A percentile compares a stretch with the other conserved stretches of the same genome.
phyloP scores from a whole-genome alignment of 2,329 filamentous ascomycete genomes.

The Xylaria sp. region DNA sequence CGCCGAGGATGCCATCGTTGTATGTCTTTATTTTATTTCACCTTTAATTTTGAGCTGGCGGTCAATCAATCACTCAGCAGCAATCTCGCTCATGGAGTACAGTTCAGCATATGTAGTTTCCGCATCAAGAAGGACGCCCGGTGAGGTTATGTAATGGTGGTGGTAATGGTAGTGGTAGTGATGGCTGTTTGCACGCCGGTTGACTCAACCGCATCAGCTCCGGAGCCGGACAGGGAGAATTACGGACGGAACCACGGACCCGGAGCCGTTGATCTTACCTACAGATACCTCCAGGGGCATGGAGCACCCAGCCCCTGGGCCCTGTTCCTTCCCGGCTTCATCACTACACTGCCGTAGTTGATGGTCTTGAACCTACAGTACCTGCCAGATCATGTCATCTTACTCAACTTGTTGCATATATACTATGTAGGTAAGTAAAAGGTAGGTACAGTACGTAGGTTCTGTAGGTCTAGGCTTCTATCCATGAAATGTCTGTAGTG shows the following conservation, averaged over 20 bases:
- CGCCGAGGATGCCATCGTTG: constrained; percentile 28
- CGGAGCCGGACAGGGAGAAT: constrained; percentile 22
- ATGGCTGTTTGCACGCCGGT: not conserved
- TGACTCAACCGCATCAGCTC: constrained; percentile 29
- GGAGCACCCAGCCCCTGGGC: not conserved
- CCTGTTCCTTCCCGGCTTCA: no score
- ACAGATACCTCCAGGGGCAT: no score
- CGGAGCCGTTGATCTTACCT: not conserved
- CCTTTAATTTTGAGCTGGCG: not conserved
- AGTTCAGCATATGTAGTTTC: not conserved
- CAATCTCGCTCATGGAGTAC: not conserved
- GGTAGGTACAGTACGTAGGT: no score
- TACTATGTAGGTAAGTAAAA: no score
- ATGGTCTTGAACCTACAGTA: no score
- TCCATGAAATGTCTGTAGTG: no score
- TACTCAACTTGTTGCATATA: no score
- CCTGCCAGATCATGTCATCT: no score
- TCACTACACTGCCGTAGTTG: no score
- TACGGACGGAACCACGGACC: constrained; percentile 15
- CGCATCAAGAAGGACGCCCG: not conserved
- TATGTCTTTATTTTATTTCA: not conserved
- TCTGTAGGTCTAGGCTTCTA: no score
- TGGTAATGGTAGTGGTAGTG: not conserved
- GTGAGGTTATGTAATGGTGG: not conserved
- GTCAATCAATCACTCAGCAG: no score